A percentile compares a stretch with the other conserved stretches of the same genome.
These are phyloP conservation scores for Ramichloridium luteum DNA, from an alignment of 2,329 filamentous ascomycete genomes.

Conservation along the genomic window DNA sequence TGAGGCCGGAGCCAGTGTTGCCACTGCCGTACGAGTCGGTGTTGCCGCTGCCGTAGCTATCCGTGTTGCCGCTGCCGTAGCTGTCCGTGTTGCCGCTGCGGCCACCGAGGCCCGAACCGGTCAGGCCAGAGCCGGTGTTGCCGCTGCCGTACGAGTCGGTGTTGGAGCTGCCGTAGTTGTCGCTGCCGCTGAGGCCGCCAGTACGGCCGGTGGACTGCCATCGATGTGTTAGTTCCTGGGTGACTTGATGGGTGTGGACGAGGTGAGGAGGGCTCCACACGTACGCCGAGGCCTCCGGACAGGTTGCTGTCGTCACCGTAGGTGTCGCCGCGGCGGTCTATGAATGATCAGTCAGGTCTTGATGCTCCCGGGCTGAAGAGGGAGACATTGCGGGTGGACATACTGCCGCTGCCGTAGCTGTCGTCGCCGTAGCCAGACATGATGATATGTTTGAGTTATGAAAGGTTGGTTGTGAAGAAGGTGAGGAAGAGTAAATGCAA, in stretches of 20 bases:
- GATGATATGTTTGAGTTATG: slow-evolving; percentile 2
- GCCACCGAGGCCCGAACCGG: slow-evolving; percentile 1
- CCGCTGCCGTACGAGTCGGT: slow-evolving; percentile 6
- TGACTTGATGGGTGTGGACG: slow-evolving; percentile 8
- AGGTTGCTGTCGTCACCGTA: slow-evolving; percentile 1
- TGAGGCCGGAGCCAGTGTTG: slow-evolving; percentile 4
- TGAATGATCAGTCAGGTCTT: background rate
- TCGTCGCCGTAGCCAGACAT: slow-evolving; percentile 9
- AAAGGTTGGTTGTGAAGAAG: background rate
- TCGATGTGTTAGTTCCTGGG: background rate
- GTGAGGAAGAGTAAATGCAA: slow-evolving; percentile 1
- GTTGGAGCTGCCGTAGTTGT: slow-evolving; percentile 4
- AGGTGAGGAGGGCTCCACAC: slow-evolving; percentile 1
- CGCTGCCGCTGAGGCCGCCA: slow-evolving; percentile 2
- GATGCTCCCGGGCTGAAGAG: no score
- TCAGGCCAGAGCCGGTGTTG: background rate
- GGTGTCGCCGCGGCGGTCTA: background rate
- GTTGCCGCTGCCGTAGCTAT: slow-evolving; percentile 5
- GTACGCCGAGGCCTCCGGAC: background rate
- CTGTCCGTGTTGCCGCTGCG: slow-evolving; percentile 6
- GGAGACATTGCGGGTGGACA: no score
- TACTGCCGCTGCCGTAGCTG: slow-evolving; percentile 3
- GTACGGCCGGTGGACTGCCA: background rate
- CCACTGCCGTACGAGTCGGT: slow-evolving; percentile 7
- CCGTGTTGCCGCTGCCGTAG: slow-evolving; percentile 3